A percentile compares a stretch with the other conserved stretches of the same genome.
Evolutionary conservation across 305 asterid species (phyloP).

Genomic region (Stenogyne calaminthoides): DNA sequence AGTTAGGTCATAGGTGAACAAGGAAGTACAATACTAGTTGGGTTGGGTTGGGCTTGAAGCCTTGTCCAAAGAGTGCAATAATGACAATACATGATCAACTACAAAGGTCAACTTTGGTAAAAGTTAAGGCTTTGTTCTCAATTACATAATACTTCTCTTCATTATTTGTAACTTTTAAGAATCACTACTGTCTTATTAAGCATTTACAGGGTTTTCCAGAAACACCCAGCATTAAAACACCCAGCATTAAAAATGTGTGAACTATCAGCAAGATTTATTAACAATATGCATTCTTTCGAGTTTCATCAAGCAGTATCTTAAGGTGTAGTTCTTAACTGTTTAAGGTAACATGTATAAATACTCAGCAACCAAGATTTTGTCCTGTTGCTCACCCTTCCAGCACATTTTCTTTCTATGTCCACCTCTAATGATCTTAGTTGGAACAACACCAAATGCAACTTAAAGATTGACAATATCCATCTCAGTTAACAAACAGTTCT

Average conservation of each 20-base stretch:
- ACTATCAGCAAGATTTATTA: not conserved
- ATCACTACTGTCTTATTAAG: not conserved
- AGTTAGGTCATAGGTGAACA: conserved; percentile 17
- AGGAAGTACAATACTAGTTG: not conserved
- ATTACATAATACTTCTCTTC: not conserved
- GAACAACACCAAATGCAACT: conserved; percentile 2
- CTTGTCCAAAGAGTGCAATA: not conserved
- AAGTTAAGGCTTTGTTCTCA: not conserved
- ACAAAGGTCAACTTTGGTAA: not conserved
- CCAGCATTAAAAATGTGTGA: not conserved
- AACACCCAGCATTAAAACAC: not conserved
- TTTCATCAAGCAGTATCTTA: not conserved
- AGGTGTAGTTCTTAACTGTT: not conserved
- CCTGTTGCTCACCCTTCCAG: not conserved
- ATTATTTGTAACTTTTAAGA: not conserved
- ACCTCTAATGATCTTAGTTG: not conserved
- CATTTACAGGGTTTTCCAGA: not conserved
- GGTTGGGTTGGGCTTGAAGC: not conserved
- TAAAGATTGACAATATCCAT: not conserved
- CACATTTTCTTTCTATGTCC: not conserved
- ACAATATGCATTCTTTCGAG: not conserved
- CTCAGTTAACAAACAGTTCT: not conserved
- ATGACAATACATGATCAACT: not conserved
- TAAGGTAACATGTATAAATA: not conserved
- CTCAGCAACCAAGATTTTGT: conserved; percentile 13